Evolutionary conservation across 2,329 filamentous ascomycete genomes (phyloP).

Genomic region (Paraphoma sp.): DNA sequence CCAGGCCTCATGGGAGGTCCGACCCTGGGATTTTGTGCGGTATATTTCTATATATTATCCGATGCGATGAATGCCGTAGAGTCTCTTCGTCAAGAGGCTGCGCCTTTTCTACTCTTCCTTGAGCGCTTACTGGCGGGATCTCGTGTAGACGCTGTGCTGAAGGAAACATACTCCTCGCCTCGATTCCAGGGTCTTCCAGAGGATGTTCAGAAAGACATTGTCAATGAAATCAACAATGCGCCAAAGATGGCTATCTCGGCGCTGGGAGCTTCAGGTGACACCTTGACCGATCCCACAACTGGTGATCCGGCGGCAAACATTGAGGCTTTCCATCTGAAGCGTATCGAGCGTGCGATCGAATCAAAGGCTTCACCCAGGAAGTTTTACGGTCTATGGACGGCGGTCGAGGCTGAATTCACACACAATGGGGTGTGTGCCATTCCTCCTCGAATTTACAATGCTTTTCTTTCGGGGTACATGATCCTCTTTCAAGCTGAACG

Average conservation of each 20-base stretch:
- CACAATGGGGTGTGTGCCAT: conserved; percentile 17
- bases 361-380: conserved; percentile 13
- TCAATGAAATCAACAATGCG: conserved; percentile 27
- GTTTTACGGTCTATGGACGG: conserved; percentile 34
- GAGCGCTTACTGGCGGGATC: conserved; percentile 30
- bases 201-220: conserved; percentile 18
- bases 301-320: conserved; percentile 20
- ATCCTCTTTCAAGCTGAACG: conserved; percentile 48
- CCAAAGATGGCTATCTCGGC: conserved; percentile 27
- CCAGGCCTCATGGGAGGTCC: conserved; percentile 23
- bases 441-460: conserved; percentile 47
- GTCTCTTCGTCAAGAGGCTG: conserved; percentile 23
- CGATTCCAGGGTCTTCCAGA: conserved; percentile 22
- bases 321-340: conserved; percentile 31
- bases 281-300: conserved; percentile 1
- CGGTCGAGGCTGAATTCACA: conserved; percentile 26
- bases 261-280: conserved; percentile 13
- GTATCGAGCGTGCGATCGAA: conserved; percentile 33
- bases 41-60: conserved; percentile 39
- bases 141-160: conserved; percentile 18
- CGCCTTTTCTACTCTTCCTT: conserved; percentile 37
- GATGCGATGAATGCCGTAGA: conserved; percentile 23
- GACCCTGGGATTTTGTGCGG: conserved; percentile 35
- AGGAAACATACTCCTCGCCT: conserved; percentile 9
- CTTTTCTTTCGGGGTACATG: conserved; percentile 58